Base-by-base conservation (phyloP, 805 yeast genomes). In the Saccharomycopsis selenospora region DNA sequence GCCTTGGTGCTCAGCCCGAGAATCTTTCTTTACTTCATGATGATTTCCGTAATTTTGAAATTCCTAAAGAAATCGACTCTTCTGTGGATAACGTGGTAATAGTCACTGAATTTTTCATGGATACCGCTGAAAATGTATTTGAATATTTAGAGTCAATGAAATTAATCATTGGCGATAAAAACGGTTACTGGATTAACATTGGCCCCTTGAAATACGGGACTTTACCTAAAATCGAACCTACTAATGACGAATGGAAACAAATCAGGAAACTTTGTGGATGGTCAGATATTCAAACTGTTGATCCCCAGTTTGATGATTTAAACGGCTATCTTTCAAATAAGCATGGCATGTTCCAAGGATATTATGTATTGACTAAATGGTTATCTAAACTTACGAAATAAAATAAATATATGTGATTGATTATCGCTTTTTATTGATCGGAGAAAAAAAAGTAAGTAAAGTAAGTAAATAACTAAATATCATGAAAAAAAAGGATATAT, bases 121-220 rank as follows among this genome's bases (percentile, higher is more conserved):
- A 91, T 64, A 91, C 98, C 0, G 97, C 97, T 0, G 95, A 87
- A 57, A 86, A 90, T 59, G 61, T 87, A 43, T 70, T 91, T 54
- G 82, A 79, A 36, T 90, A 90, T 62, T 63, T 91, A 47, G 83
- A 82, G 47, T 65, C 82, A 1, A 79, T 91, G 30, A 74, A 75
- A 48, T 57, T 62, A 8, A 57, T 82, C 29, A 64, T 70, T 8
- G 58, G 59, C 6, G 69, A 67, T 6, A 67, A 67, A 13, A 72
- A 72, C 3, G 82, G 86, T 0, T 69, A 73, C 38, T 91, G 98
- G 98, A 77, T 91, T 54, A 91, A 93, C 61, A 71, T 80, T 11
- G 99, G 99, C 0, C 99, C 99, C 0, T 69, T 93, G 52, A 85
- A 90, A 62, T 91, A 93, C 69, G 97, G 97, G 0, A 79, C 88